Evolutionary conservation across 139 green algal genomes (phyloP), one percentile per base, ranked within the genome.

Genomic region (Axilococcus clingmanii): DNA sequence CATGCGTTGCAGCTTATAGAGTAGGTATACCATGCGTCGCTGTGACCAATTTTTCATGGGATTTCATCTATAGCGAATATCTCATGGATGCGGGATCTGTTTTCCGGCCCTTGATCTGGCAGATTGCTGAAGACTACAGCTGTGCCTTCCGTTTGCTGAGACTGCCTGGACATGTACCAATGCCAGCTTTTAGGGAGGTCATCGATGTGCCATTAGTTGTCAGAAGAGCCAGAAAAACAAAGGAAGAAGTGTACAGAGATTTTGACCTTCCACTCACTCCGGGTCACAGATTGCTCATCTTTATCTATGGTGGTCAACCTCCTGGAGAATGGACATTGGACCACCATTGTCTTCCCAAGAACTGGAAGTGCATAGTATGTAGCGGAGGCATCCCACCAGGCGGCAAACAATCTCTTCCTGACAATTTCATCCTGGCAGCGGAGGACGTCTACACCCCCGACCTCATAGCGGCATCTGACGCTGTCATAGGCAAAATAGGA

Each of bases 51-150:
- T 87, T 87, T 68, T 77, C 62, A 38, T 82, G 70, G 74, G 78
- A 86, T 67, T 86, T 84, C 42, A 71, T 86, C 14, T 86, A 80
- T 40, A 50, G 59, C 1, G 75, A 83, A 55, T 85, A 81, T 48
- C 40, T 75, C 20, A 68, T 40, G 5, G 52, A 53, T 7, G 48
- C 41, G 12, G 41, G 41, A 23, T 57, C 0, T 56, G 66, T 32
- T 61, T 49, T 32, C 34, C 25, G 54, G 17, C 35, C 57, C 30
- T 23, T 24, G 31, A 17, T 42, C 33, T 52, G 54, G 30, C 50
- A 46, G 30, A 82, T 87, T 19, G 77, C 77, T 7, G 69, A 84
- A 42, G 78, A 87, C 61, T 85, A 82, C 40, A 38, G 72, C 5
- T 36, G 49, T 7, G 65, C 72, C 5, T 33, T 48, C 4, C 22